Conservation (phyloP, 495 filamentous ascomycete genomes). For the Letharia columbiana region DNA sequence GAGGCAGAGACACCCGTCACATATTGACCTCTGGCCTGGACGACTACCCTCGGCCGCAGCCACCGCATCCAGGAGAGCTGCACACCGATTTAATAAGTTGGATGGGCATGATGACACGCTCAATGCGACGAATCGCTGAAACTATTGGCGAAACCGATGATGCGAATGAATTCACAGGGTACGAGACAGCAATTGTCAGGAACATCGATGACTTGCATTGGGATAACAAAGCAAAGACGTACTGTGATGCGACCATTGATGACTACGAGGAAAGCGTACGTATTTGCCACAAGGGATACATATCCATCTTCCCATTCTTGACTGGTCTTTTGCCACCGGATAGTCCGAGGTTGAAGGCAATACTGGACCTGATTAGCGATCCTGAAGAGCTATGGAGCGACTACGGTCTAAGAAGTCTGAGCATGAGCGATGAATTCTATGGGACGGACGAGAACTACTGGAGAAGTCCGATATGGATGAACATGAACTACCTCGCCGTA, state of each 20-base stretch:
- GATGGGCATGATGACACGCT: constrained; percentile 89
- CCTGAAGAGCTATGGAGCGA: constrained; percentile 81
- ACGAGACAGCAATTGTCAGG: constrained; percentile 67
- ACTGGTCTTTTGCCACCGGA: constrained; percentile 67
- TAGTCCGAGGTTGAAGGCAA: constrained; percentile 58
- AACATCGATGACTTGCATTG: constrained; percentile 96
- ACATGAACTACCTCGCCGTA: constrained; percentile 89
- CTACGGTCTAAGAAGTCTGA: constrained; percentile 78
- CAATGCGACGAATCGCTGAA: constrained; percentile 67
- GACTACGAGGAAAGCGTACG: constrained; percentile 78
- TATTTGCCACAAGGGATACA: constrained; percentile 94
- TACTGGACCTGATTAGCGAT: constrained; percentile 65
- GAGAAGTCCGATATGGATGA: constrained; percentile 93
- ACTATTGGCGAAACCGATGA: constrained; percentile 67
- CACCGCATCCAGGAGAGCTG: constrained; percentile 95
- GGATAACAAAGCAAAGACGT: constrained; percentile 67
- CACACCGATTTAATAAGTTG: constrained; percentile 92
- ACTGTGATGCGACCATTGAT: constrained; percentile 93
- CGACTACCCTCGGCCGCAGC: constrained; percentile 89
- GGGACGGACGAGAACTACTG: constrained; percentile 94
- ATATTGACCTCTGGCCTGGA: constrained; percentile 89
- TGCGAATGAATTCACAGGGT: constrained; percentile 56
- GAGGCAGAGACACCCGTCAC: constrained; percentile 77
- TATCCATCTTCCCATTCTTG: constrained; percentile 90
- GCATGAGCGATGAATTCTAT: constrained; percentile 72